phyloP scores from a whole-genome alignment of 345 rosid genomes.

The Salix udensis region DNA sequence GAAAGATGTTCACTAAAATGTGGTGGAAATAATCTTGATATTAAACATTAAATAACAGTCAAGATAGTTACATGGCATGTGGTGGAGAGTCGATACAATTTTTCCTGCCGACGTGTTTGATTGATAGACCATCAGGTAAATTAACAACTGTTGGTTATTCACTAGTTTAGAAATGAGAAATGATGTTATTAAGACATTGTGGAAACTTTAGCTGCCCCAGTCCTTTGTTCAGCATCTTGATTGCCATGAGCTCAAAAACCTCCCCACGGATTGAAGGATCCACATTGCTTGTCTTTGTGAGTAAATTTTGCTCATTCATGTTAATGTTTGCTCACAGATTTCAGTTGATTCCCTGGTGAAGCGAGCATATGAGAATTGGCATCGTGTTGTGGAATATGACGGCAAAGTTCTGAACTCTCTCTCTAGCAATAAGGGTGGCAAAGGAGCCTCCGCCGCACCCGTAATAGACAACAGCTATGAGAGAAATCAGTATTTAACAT shows the following conservation, averaged over 20 bases:
- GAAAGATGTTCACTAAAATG: neutral
- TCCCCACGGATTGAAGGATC: neutral
- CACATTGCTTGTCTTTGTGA: neutral
- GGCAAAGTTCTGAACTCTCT: conserved; percentile 64
- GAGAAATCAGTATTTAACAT: conserved; percentile 17
- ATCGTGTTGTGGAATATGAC: conserved; percentile 72
- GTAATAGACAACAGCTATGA: conserved; percentile 18
- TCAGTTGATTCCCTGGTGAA: conserved; percentile 80
- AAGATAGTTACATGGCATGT: neutral
- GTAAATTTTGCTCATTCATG: conserved; percentile 3
- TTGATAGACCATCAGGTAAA: neutral
- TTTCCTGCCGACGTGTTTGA: neutral
- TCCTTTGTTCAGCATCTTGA: neutral
- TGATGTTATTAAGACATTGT: neutral
- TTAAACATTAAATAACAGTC: neutral
- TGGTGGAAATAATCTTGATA: neutral
- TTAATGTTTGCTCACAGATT: conserved; percentile 42
- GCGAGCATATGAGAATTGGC: conserved; percentile 88
- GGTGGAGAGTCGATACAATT: neutral
- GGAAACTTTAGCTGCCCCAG: neutral
- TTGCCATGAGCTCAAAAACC: neutral
- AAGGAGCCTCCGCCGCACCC: conserved; percentile 27
- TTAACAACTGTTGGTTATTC: neutral
- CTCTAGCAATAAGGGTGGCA: conserved; percentile 35
- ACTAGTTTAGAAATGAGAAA: neutral